Conservation (phyloP, 495 filamentous ascomycete genomes). For the Talaromyces thailandensis region DNA sequence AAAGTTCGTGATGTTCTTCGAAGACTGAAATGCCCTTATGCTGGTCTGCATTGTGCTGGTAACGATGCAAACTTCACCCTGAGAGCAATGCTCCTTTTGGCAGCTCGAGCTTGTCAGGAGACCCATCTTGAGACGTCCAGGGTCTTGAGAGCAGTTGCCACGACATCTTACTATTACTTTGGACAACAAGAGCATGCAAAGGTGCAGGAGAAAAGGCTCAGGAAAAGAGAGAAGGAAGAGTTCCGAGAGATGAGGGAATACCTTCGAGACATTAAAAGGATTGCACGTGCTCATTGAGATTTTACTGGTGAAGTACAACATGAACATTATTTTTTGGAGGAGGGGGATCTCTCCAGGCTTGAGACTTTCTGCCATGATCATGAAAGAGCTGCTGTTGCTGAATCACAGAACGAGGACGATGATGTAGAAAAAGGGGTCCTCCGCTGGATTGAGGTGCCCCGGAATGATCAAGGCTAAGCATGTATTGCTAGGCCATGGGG, state of each 20-base stretch:
- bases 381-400: too few species aligned
- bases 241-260: neutral
- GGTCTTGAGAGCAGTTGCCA: too few species aligned
- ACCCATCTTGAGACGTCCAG: too few species aligned
- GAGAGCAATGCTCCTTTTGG: neutral
- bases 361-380: too few species aligned
- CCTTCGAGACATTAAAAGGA: neutral
- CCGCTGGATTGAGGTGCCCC: too few species aligned
- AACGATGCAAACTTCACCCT: neutral
- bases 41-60: neutral
- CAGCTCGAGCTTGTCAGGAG: neutral
- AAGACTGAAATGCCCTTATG: neutral
- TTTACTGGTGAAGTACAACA: neutral
- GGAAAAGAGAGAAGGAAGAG: neutral
- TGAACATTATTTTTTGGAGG: neutral
- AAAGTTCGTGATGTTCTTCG: neutral
- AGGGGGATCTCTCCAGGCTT: neutral
- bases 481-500: too few species aligned
- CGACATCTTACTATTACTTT: neutral
- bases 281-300: neutral
- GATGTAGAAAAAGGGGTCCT: too few species aligned
- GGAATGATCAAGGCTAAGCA: too few species aligned
- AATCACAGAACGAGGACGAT: too few species aligned
- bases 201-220: neutral
- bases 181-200: neutral